Conservation (phyloP, 805 yeast species). For the Millerozyma miso region DNA sequence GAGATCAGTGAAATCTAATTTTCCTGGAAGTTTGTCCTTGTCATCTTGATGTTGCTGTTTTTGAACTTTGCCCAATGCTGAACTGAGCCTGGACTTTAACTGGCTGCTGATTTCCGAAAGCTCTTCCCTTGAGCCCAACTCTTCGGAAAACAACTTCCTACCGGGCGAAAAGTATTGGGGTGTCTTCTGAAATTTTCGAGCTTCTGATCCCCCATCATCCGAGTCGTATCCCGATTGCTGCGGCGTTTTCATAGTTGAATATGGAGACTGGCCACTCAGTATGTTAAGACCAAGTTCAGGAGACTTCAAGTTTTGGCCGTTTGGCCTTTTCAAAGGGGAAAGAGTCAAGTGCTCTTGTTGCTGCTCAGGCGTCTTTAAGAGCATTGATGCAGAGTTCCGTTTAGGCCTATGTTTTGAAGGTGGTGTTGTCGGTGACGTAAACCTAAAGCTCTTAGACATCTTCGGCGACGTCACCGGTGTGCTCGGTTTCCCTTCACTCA, state of each 20-base stretch:
- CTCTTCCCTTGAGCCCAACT: conserved; percentile 24
- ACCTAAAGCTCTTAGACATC: conserved; percentile 14
- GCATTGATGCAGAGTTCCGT: conserved; percentile 22
- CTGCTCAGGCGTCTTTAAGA: conserved; percentile 36
- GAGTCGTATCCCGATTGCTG: conserved; percentile 27
- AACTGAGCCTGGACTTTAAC: conserved; percentile 32
- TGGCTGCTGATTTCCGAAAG: conserved; percentile 36
- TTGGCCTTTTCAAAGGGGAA: conserved; percentile 35
- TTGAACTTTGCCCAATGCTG: conserved; percentile 39
- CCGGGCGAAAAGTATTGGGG: conserved; percentile 41
- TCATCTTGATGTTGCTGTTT: conserved; percentile 14
- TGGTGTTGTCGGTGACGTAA: conserved; percentile 27
- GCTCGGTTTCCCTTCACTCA: conserved; percentile 25
- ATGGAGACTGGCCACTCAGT: conserved; percentile 27
- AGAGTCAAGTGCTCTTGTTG: conserved; percentile 24
- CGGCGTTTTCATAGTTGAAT: conserved; percentile 29
- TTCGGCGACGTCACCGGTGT: conserved; percentile 36
- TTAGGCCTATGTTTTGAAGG: conserved; percentile 17
- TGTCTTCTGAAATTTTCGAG: conserved; percentile 30
- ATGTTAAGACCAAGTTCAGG: conserved; percentile 29
- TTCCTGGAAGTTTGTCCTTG: conserved; percentile 14
- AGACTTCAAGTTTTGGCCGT: conserved; percentile 25
- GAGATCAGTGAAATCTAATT: conserved; percentile 29
- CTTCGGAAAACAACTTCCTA: conserved; percentile 29
- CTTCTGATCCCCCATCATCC: conserved; percentile 19